Evolutionary conservation across 352 stramenopile species (phyloP).

Genomic region (Phytophthora melonis): DNA sequence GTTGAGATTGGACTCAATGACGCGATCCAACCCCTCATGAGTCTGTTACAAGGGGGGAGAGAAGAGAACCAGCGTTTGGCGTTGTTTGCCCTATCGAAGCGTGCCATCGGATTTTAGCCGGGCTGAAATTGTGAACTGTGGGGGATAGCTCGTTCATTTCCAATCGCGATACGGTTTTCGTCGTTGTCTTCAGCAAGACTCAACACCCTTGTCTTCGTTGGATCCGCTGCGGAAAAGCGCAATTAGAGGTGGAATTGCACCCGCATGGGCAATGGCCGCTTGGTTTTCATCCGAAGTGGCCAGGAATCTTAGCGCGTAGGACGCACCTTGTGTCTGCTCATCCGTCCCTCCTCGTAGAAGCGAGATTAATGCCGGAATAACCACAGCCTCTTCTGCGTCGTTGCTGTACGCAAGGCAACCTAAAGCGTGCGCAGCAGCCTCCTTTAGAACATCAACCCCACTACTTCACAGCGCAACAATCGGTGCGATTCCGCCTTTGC

Average conservation of each 20-base stretch:
- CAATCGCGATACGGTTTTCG: background rate
- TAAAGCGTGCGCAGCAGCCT: background rate
- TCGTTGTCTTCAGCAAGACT: background rate
- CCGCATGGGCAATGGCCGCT: background rate
- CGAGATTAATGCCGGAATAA: background rate
- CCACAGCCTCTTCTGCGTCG: background rate
- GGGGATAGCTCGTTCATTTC: background rate
- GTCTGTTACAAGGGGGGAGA: background rate
- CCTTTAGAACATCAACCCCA: background rate
- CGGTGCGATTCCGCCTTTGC: background rate
- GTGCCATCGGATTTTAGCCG: background rate
- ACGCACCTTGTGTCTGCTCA: background rate
- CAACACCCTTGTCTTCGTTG: background rate
- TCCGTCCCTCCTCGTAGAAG: background rate
- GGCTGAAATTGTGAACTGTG: background rate
- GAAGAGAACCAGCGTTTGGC: background rate
- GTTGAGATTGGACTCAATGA: background rate
- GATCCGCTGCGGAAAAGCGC: constrained; percentile 2
- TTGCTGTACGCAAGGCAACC: background rate
- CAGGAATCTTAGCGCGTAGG: background rate
- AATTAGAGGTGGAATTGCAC: background rate
- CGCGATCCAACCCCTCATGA: background rate
- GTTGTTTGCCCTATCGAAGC: background rate
- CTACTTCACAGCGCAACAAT: background rate
- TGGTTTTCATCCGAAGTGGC: background rate